Evolutionary conservation across 2,329 filamentous ascomycete species (phyloP).

Genomic region (Metarhizium anisopliae): DNA sequence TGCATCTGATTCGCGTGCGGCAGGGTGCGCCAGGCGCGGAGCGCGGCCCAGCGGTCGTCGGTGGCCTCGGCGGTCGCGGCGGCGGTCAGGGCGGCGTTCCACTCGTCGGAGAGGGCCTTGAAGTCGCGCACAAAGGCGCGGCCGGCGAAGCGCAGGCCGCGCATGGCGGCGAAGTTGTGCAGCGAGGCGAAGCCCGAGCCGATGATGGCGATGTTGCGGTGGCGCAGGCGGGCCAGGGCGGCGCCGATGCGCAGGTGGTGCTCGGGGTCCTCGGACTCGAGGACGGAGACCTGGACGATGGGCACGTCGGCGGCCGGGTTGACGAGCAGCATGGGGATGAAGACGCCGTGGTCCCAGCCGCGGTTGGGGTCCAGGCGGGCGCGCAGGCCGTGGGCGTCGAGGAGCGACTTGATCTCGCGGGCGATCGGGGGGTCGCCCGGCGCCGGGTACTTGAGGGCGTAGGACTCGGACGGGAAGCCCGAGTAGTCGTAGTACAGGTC

Average conservation of each 20-base stretch:
- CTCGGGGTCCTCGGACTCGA: slow-evolving; percentile 39
- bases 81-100: slow-evolving; percentile 37
- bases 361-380: slow-evolving; percentile 29
- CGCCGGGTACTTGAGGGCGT: slow-evolving; percentile 47
- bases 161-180: slow-evolving; percentile 44
- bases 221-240: slow-evolving; percentile 40
- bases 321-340: slow-evolving; percentile 47
- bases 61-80: slow-evolving; percentile 25
- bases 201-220: slow-evolving; percentile 45
- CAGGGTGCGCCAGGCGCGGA: slow-evolving; percentile 38
- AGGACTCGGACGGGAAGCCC: slow-evolving; percentile 47
- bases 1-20: slow-evolving; percentile 44
- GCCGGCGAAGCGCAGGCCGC: slow-evolving; percentile 20
- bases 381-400: slow-evolving; percentile 36
- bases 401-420: slow-evolving; percentile 32
- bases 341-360: slow-evolving; percentile 54
- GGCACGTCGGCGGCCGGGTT: slow-evolving; percentile 42
- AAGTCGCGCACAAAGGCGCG: slow-evolving; percentile 15
- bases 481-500: slow-evolving; percentile 49
- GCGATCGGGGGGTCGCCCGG: slow-evolving; percentile 46
- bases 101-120: slow-evolving; percentile 22
- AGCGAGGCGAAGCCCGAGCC: slow-evolving; percentile 52
- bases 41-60: slow-evolving; percentile 26
- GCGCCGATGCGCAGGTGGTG: slow-evolving; percentile 42
- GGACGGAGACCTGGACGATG: slow-evolving; percentile 48